Evolutionary conservation across 139 green algal species (phyloP), one percentile per base, ranked within the genome.

Genomic region (Closterium sp.): DNA sequence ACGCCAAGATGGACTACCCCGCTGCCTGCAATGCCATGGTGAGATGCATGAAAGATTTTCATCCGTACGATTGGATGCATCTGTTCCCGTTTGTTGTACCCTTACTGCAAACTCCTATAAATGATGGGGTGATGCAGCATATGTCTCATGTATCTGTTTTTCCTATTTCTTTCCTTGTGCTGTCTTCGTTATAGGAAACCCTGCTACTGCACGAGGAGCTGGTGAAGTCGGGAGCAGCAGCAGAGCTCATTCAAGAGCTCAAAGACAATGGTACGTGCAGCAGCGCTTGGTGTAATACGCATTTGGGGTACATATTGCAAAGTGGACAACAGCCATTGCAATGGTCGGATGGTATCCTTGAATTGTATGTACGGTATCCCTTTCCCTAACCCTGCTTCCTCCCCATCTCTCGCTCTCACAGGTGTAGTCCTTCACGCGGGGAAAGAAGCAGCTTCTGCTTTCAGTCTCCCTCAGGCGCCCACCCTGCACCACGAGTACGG

Each of bases 1-100:
- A 99, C 89, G 92, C 96, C 70, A 99, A 99, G 94, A 95, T 96
- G 1, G 98, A 99, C 96, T 99, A 99, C 95, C 97, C 98, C 7
- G 98, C 98, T 1, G 98, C 98, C 27, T 99, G 98, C 96, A 38
- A 38, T 38, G 32, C 32, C 32, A 38, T 38, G 32, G 32, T 38
- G 2, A 38, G 32, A 38, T 38, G 32, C 32, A 38, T 38, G 32
- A 38, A 38, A 38, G 32, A 7, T 38, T 38, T 38, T 38, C 32
- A 38, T 38, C 32, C 32, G 3, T 38, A 38, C 32, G 32, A 38
- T 3, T 38, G 32, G 32, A 38, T 38, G 32, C 32, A 38, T 38
- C 3, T 38, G 32, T 38, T 38, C 32, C 32, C 32, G 32, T 38
- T 38, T 38, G 32, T 38, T 38, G n/a, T n/a, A n/a, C n/a, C n/a